These are phyloP conservation scores for Penicillium sp. DNA, from an alignment of 2,329 filamentous ascomycete species.

Conservation along the genomic window DNA sequence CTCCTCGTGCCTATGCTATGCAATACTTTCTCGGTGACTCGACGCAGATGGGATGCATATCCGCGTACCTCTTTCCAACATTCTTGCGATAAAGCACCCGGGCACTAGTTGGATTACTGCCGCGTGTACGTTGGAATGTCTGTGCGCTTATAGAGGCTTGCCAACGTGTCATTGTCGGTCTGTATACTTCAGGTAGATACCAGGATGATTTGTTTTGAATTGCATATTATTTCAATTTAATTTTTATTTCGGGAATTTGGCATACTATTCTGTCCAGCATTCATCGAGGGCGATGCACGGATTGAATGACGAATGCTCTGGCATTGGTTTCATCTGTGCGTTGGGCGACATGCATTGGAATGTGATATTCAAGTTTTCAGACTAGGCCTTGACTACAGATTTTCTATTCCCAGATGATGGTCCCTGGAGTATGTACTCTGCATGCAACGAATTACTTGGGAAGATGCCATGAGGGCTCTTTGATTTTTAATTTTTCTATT, in stretches of 20 bases:
- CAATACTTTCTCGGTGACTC: background rate
- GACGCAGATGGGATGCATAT: background rate
- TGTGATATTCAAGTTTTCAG: slow-evolving; percentile 16
- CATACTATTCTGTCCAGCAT: background rate
- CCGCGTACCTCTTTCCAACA: background rate
- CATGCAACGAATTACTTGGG: background rate
- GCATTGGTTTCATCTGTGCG: slow-evolving; percentile 9
- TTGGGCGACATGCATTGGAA: slow-evolving; percentile 25
- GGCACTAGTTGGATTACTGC: slow-evolving; percentile 2
- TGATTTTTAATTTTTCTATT: background rate
- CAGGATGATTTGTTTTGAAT: background rate
- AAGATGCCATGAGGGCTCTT: background rate
- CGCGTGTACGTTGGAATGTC: slow-evolving; percentile 11
- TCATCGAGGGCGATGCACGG: background rate
- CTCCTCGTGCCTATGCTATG: background rate
- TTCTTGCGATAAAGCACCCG: slow-evolving; percentile 5
- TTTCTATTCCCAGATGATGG: slow-evolving; percentile 5
- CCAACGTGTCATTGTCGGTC: background rate
- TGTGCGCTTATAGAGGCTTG: slow-evolving; percentile 4
- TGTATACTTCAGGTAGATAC: background rate
- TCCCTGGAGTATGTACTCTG: background rate
- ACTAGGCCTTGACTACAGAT: background rate
- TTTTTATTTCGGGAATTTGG: background rate
- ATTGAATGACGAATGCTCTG: background rate
- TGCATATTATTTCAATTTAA: background rate